Base-by-base conservation (phyloP, 257 asterid genomes). In the Solanum rostratum region DNA sequence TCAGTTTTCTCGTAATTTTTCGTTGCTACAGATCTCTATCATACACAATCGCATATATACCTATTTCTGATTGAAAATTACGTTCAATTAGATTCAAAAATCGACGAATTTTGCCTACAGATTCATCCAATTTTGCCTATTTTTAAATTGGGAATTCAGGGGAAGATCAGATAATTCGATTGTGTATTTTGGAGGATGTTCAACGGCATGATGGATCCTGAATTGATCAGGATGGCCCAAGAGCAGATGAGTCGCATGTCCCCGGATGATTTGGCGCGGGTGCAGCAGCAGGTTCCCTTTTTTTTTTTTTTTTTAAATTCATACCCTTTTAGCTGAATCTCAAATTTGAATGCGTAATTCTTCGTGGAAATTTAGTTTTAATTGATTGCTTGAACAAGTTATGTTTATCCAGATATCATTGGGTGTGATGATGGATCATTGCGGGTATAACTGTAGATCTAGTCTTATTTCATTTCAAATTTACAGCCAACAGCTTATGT, bases 171-270 rank as follows among this genome's bases (percentile, higher is more conserved):
- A 73, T 22, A 20, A 33, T 69, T 19, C 29, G 15, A 37, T 10
- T 19, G 79, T 37, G 79, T 69, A 39, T 69, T 37, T 10, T 7
- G 24, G 70, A 87, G 80, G 27, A 93, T 94, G 96, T 91, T 92
- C 57, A 92, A 93, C 91, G 99, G 96, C 24, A 91, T 93, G 97
- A 93, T 94, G 98, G 98, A 96, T 92, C 99, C 99, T 70, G 98
- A 95, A 70, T 45, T 96, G 92, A 92, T 96, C 66, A 87, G 94
- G 90, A 88, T 95, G 86, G 99, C 99, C 79, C 99, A 96, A 90
- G 99, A 96, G 90, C 98, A 96, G 95, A 96, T 96, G 97, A 93
- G 93, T 84, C 98, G 98, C 84, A 96, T 96, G 99, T 93, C 99
- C 10, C 98, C 99, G 16, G 95, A 92, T 83, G 98, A 96, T 60